Evolutionary conservation across 805 yeast species (phyloP).

Genomic region (Naumovozyma castellii): DNA sequence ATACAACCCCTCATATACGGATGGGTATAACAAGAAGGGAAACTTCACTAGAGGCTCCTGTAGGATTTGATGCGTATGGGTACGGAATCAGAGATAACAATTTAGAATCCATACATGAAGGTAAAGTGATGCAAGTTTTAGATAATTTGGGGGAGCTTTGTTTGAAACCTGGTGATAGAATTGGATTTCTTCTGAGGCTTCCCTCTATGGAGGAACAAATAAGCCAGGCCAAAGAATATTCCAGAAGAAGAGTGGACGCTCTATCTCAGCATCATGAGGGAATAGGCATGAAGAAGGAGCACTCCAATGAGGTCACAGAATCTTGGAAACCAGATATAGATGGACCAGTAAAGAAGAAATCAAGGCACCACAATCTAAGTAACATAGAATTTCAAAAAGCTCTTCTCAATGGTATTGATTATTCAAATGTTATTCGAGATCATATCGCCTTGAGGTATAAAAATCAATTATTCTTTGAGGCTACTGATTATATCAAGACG

Average conservation of each 20-base stretch:
- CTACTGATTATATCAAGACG: conserved; percentile 46
- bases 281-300: neutral
- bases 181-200: conserved; percentile 66
- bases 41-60: conserved; percentile 87
- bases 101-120: conserved; percentile 62
- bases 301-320: neutral
- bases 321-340: neutral
- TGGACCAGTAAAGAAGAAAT: conserved; percentile 7
- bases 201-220: conserved; percentile 46
- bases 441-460: conserved; percentile 81
- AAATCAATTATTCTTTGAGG: conserved; percentile 71
- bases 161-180: conserved; percentile 66
- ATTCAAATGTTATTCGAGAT: conserved; percentile 54
- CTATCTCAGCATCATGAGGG: conserved; percentile 6
- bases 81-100: conserved; percentile 77
- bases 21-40: conserved; percentile 79
- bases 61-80: conserved; percentile 90
- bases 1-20: conserved; percentile 50
- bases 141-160: conserved; percentile 34
- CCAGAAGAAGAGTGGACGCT: conserved; percentile 25
- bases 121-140: conserved; percentile 36
- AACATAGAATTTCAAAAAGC: conserved; percentile 24
- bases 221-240: conserved; percentile 33
- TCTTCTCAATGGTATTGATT: conserved; percentile 22
- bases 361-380: conserved; percentile 1